Base-by-base conservation (phyloP, 768 basidiomycete species). In the Scleroderma citrinum region DNA sequence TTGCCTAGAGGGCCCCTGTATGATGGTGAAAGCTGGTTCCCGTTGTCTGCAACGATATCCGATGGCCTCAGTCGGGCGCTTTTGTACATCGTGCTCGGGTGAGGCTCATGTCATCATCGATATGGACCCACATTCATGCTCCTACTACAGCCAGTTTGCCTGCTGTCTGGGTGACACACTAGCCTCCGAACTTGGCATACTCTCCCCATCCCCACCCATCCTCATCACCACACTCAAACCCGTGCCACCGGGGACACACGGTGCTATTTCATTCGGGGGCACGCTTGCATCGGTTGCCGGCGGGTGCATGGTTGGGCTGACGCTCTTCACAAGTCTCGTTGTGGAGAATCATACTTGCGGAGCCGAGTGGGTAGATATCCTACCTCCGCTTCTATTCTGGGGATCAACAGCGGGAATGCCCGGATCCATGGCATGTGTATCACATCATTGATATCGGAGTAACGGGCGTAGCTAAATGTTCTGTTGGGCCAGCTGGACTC, bases 131-230 rank as follows among this genome's bases (percentile, higher is more conserved):
- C 2, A 59, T 47, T 40, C 19, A 12, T 11, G 11, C 31, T 40
- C 21, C n/a, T n/a, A n/a, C 30, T 29, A 3, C 59, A 92, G 90
- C 3, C 92, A 94, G 61, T 90, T 92, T 64, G 83, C 84, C 3
- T 92, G 88, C 66, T 92, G 88, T 61, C 73, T 93, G 8, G 93
- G 90, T 5, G 93, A 96, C 59, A 96, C 93, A 0, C 80, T 97
- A 2, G 92, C 92, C 1, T 94, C 91, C 8, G 94, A 97, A 67
- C 76, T 96, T 20, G 94, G 94, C 30, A 92, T 96, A 54, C 74
- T 96, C 37, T 86, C 92, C 21, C 63, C 62, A 32, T 71, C 77
- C 13, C 75, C 74, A 3, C 89, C 94, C 30, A 61, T 82, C 41
- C 78, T 95, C 30, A 78, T 97, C 56, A 94, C 92, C 5, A 92